These are phyloP conservation scores for Guadua angustifolia DNA, from an alignment of 176 grass and related monocot species.

Conservation along the genomic window DNA sequence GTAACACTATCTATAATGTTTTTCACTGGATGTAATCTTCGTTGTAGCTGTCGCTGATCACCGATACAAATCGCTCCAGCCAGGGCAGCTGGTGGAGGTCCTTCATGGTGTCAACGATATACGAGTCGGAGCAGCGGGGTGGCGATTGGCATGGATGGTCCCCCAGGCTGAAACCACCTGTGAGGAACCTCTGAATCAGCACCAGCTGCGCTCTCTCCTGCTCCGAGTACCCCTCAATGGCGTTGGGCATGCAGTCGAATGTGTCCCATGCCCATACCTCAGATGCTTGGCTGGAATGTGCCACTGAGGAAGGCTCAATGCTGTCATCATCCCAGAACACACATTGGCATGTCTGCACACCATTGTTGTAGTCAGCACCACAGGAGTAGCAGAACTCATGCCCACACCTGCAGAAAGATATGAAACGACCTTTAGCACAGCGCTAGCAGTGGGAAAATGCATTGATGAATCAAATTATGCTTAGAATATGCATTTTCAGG, in stretches of 20 bases:
- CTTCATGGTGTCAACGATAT: slow-evolving; percentile 84
- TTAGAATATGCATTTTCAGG: background rate
- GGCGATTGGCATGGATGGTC: slow-evolving; percentile 77
- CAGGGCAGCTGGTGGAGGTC: slow-evolving; percentile 98
- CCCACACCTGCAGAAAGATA: slow-evolving; percentile 70
- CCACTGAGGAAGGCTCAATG: slow-evolving; percentile 34
- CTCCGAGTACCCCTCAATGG: slow-evolving; percentile 86
- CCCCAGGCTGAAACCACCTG: slow-evolving; percentile 73
- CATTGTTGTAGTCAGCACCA: slow-evolving; percentile 69
- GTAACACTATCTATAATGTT: slow-evolving; percentile 55
- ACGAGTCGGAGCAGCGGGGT: slow-evolving; percentile 72
- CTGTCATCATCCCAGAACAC: slow-evolving; percentile 67
- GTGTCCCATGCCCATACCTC: slow-evolving; percentile 94
- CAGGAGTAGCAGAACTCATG: slow-evolving; percentile 98
- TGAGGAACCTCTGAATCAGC: slow-evolving; percentile 91
- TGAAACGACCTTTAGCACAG: slow-evolving; percentile 6
- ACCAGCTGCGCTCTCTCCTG: slow-evolving; percentile 92
- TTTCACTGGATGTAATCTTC: slow-evolving; percentile 97
- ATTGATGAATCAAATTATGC: background rate
- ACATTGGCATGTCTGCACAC: slow-evolving; percentile 87
- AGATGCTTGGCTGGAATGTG: slow-evolving; percentile 57
- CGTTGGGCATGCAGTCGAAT: slow-evolving; percentile 68
- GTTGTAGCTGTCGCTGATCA: slow-evolving; percentile 94
- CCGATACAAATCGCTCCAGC: slow-evolving; percentile 98
- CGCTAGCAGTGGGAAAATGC: background rate